Evolutionary conservation across 768 basidiomycete genomes (phyloP), one percentile per base, ranked within the genome.

Genomic region (Candolleomyces eurysporus): DNA sequence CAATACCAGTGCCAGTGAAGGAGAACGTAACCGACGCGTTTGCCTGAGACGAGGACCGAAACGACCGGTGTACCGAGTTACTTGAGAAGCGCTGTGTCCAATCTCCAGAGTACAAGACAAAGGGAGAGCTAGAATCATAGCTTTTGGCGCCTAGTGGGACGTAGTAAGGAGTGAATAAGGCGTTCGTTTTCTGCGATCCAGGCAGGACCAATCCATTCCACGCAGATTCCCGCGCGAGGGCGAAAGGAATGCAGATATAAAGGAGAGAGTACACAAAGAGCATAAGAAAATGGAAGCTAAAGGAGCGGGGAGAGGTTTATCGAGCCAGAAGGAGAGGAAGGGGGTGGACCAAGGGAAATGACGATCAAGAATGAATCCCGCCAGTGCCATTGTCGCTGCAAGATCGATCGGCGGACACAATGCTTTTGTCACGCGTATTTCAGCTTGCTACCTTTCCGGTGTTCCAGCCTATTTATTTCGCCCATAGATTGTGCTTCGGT

Each of bases 1-100:
- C 91, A 64, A 92, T 79, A 0, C 89, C 89, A 13, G 86, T 88
- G 14, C 90, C 91, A n/a, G 76, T 75, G 72, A 91, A 91, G 3
- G 80, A 77, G 72, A 91, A 82, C 2, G 76, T 75, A 50, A 83
- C 74, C 4, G 81, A 73, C 11, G 89, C 84, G 51, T 78, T 78
- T 17, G 72, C 72, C 50, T 81, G 71, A 14, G 75, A 72, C 0
- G 88, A 87, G 67, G 78, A 79, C 14, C 78, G 81, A 39, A 84
- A 72, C 14, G 84, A 82, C 16, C 81, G 77, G 19, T 79, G 73
- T 32, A 84, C 69, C 66, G 84, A 87, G 40, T 76, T 72, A 1
- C 72, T 69, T 0, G 88, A 87, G 66, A 78, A 84, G 1, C 78
- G 70, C 30, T 84, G 80, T 8, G 68, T 69, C 90, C 90, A 92